phyloP scores from a whole-genome alignment of 2,329 filamentous ascomycete species.

The Cadophora gregata region DNA sequence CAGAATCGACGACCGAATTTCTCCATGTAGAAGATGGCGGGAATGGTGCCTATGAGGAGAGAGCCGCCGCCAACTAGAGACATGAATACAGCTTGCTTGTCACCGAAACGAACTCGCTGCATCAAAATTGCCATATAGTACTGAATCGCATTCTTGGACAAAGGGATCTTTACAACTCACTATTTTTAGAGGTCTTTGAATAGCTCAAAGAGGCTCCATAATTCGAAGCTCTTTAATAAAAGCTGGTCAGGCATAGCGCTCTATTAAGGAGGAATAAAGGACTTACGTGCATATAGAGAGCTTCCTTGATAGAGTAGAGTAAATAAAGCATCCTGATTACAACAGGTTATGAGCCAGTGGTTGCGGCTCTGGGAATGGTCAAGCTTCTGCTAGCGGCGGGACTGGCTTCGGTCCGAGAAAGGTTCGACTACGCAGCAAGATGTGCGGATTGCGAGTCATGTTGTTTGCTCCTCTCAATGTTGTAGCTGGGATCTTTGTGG shows the following conservation, averaged over 20 bases:
- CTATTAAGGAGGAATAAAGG: no score
- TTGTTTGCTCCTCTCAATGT: not conserved
- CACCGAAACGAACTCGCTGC: constrained; percentile 69
- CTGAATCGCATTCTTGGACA: constrained; percentile 73
- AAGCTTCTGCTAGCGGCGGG: not conserved
- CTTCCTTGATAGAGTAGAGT: no score
- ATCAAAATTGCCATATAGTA: constrained; percentile 76
- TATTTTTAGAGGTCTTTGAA: no score
- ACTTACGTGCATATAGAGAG: no score
- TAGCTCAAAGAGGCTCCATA: constrained; percentile 80
- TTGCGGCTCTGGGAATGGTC: constrained; percentile 7
- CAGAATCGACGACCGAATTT: constrained; percentile 75
- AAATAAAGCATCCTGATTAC: no score
- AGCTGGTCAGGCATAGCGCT: no score
- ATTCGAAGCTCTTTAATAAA: constrained; percentile 66
- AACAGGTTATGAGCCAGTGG: no score
- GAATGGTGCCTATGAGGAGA: constrained; percentile 70
- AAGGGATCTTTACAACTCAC: no score
- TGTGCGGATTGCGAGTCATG: not conserved
- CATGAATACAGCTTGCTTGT: constrained; percentile 72
- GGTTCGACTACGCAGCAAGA: not conserved
- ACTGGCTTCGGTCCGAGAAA: constrained; percentile 9
- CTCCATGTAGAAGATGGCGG: constrained; percentile 74
- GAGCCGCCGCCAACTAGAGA: constrained; percentile 73
- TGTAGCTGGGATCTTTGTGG: no score